These are phyloP conservation scores for rapeseed (Brassica napus) DNA, from an alignment of 345 rosid species.

Conservation along the genomic window Da-Ae NC_063448.1:14904001-14904500, in stretches of 20 bases:
- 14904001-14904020: slow-evolving; percentile 89
- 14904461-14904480: slow-evolving; percentile 46
- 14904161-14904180: slow-evolving; percentile 56
- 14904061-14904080: slow-evolving; percentile 67
- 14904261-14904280: slow-evolving; percentile 63
- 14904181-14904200: slow-evolving; percentile 67
- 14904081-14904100: slow-evolving; percentile 41
- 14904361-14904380: not conserved
- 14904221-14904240: slow-evolving; percentile 72
- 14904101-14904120: slow-evolving; percentile 72
- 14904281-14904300: slow-evolving; percentile 78
- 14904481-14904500: slow-evolving; percentile 5
- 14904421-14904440: slow-evolving; percentile 96
- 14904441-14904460: slow-evolving; percentile 90
- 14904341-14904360: not conserved
- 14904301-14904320: slow-evolving; percentile 78
- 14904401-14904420: slow-evolving; percentile 31
- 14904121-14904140: slow-evolving; percentile 58
- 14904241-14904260: slow-evolving; percentile 58
- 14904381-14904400: not conserved
- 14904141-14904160: slow-evolving; percentile 53
- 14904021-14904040: slow-evolving; percentile 87
- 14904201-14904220: slow-evolving; percentile 98
- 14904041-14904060: slow-evolving; percentile 74
- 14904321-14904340: slow-evolving; percentile 89